A percentile compares a stretch with the other conserved stretches of the same genome.
Conservation (phyloP, 2,329 filamentous ascomycete genomes). For the Colletotrichum sp. region DNA sequence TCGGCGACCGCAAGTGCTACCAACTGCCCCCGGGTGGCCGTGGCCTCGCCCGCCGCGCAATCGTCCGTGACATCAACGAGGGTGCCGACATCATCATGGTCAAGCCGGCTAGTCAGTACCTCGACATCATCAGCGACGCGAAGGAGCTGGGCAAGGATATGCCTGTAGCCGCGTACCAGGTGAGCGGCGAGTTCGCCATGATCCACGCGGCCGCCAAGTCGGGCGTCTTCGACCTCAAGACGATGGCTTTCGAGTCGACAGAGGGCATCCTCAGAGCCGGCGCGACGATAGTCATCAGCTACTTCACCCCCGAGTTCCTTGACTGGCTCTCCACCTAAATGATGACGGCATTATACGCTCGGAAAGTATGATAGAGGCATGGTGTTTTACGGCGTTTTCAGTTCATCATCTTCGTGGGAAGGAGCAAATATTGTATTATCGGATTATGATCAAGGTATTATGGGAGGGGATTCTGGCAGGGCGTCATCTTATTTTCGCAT, state of each 20-base stretch:
- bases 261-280: constrained; percentile 93
- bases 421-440: neutral
- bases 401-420: neutral
- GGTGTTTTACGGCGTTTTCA: constrained; percentile 10
- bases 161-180: constrained; percentile 94
- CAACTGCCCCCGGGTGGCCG: constrained; percentile 93
- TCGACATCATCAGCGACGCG: constrained; percentile 97
- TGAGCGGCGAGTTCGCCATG: constrained; percentile 97
- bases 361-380: constrained; percentile 1
- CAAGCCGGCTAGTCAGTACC: constrained; percentile 93
- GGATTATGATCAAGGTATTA: neutral
- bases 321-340: constrained; percentile 65
- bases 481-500: neutral
- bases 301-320: constrained; percentile 86
- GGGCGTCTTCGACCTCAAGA: constrained; percentile 92
- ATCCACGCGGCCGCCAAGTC: constrained; percentile 95
- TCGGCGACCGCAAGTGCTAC: constrained; percentile 96
- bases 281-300: constrained; percentile 90
- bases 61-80: constrained; percentile 87
- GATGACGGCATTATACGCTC: neutral
- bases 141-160: constrained; percentile 93
- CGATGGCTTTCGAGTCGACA: constrained; percentile 93
- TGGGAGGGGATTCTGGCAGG: neutral
- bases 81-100: constrained; percentile 99
- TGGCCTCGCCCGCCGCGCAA: constrained; percentile 89